Evolutionary conservation across 306 rosid genomes (phyloP).

Genomic region (Dicorynia guianensis): DNA sequence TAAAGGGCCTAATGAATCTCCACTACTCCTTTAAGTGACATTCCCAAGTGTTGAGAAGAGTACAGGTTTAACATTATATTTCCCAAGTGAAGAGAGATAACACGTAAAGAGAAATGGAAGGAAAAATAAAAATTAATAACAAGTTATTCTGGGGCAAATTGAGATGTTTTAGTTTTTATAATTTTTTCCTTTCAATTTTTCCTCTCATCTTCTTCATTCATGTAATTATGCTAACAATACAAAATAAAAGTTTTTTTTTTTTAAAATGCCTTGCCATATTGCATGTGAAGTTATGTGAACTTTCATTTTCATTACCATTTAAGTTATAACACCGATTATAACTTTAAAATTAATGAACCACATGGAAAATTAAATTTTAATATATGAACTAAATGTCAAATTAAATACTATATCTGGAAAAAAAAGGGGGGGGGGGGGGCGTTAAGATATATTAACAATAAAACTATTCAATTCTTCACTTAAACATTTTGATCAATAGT

Average conservation of each 20-base stretch:
- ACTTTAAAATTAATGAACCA: too few relatives aligned
- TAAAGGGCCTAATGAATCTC: slow-evolving; percentile 60
- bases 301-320: too few relatives aligned
- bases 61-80: neutral
- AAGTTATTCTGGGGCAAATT: slow-evolving; percentile 31
- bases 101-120: slow-evolving; percentile 7
- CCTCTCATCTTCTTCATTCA: slow-evolving; percentile 3
- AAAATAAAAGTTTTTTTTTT: slow-evolving; percentile 15
- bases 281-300: neutral
- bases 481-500: too few relatives aligned
- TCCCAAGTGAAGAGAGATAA: neutral
- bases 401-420: too few relatives aligned
- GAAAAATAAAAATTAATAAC: slow-evolving; percentile 16
- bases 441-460: too few relatives aligned
- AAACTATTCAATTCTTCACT: too few relatives aligned
- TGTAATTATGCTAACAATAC: slow-evolving; percentile 36
- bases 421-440: too few relatives aligned
- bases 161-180: neutral
- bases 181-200: slow-evolving; percentile 24
- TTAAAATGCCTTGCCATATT: neutral
- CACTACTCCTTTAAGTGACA: slow-evolving; percentile 70
- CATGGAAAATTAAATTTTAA: too few relatives aligned
- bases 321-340: too few relatives aligned
- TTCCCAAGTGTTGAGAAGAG: slow-evolving; percentile 68
- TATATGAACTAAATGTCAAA: too few relatives aligned